These are phyloP conservation scores for Bolboschoenus planiculmis DNA, from an alignment of 176 grass and related monocot species.

Conservation along the genomic window DNA sequence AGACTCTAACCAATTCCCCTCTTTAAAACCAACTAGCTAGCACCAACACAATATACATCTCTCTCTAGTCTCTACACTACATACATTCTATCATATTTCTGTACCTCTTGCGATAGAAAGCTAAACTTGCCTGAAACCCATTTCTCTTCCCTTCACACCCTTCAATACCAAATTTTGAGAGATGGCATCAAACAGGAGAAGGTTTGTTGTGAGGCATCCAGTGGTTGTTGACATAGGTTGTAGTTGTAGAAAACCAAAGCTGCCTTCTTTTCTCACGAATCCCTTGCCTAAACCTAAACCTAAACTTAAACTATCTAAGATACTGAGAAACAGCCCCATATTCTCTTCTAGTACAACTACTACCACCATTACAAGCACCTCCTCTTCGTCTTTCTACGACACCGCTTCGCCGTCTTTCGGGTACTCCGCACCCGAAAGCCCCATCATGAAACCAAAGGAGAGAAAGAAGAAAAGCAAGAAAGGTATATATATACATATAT, in stretches of 20 bases:
- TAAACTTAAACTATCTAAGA: not conserved
- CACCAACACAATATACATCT: not conserved
- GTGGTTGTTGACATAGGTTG: constrained; percentile 38
- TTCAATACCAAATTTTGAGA: not conserved
- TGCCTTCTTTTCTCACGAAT: constrained; percentile 16
- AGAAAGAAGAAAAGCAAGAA: constrained; percentile 26
- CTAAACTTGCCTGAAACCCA: not conserved
- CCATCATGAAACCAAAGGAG: constrained; percentile 16
- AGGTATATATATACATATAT: no score
- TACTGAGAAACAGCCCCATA: not conserved
- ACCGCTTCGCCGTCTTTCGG: constrained; percentile 12
- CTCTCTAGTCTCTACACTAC: not conserved
- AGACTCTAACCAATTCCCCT: constrained; percentile 4
- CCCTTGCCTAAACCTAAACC: constrained; percentile 11
- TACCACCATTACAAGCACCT: not conserved
- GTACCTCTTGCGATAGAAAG: not conserved
- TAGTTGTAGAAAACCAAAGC: constrained; percentile 22
- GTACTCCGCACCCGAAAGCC: constrained; percentile 18
- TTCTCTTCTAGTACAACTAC: constrained; percentile 5
- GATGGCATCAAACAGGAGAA: constrained; percentile 24
- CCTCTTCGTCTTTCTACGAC: constrained; percentile 12
- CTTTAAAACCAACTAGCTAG: not conserved
- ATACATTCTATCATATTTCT: not conserved
- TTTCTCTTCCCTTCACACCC: not conserved
- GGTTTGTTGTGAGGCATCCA: constrained; percentile 27